Evolutionary conservation across 305 asterid species (phyloP).

Genomic region (Fraxinus greggii): DNA sequence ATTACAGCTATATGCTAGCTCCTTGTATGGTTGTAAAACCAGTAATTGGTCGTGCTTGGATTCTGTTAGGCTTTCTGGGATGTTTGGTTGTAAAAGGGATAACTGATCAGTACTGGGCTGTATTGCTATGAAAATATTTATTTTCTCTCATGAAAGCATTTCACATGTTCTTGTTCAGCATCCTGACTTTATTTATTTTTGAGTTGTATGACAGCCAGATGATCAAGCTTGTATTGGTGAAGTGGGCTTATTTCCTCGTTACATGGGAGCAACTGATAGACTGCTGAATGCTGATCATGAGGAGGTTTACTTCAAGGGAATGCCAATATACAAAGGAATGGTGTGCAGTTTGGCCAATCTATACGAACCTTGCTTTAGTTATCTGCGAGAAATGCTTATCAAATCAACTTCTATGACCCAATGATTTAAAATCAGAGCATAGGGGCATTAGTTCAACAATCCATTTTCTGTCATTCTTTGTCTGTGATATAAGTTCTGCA

Average conservation of each 20-base stretch:
- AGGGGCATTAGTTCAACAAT: background rate
- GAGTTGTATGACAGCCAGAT: slow-evolving; percentile 52
- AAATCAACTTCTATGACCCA: background rate
- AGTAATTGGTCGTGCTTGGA: background rate
- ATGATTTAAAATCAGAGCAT: background rate
- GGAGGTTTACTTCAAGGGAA: slow-evolving; percentile 81
- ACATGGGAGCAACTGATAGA: slow-evolving; percentile 80
- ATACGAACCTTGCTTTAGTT: background rate
- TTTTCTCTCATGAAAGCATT: background rate
- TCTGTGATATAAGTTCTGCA: background rate
- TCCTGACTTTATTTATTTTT: slow-evolving; percentile 1
- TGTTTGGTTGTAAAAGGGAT: background rate
- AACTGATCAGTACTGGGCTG: background rate
- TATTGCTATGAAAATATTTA: background rate
- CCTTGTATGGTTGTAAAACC: background rate
- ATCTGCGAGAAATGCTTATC: background rate
- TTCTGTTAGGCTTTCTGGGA: background rate
- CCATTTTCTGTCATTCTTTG: background rate
- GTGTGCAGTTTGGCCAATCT: slow-evolving; percentile 37
- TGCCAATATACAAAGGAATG: slow-evolving; percentile 79
- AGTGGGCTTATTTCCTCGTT: slow-evolving; percentile 70
- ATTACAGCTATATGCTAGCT: background rate
- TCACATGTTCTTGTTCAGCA: background rate
- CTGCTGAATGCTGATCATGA: slow-evolving; percentile 84
- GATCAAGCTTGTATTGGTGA: slow-evolving; percentile 82